These are phyloP conservation scores for Saksenaea oblongispora DNA, from an alignment of 371 early-diverging fungal species.

Conservation along the genomic window DNA sequence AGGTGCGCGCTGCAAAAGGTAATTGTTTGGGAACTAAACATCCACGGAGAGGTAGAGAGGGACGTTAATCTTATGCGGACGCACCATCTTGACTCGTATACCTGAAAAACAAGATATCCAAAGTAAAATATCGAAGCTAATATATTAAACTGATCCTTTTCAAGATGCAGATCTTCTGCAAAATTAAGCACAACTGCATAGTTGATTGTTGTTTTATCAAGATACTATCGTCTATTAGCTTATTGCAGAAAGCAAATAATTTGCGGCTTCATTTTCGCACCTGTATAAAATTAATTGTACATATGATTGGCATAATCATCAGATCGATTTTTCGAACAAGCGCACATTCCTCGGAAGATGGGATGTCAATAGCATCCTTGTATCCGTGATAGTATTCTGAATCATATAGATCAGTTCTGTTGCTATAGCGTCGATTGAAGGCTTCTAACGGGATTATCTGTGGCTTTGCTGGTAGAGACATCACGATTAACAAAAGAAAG, in stretches of 20 bases:
- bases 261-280: constrained; percentile 7
- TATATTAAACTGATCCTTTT: constrained; percentile 24
- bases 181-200: constrained; percentile 31
- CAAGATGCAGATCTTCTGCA: constrained; percentile 27
- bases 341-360: constrained; percentile 35
- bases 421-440: background rate
- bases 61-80: background rate
- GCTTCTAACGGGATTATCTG: background rate
- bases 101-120: constrained; percentile 36
- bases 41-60: too few species aligned
- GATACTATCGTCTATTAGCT: constrained; percentile 19
- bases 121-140: constrained; percentile 38
- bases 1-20: constrained; percentile 35
- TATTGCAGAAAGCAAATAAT: background rate
- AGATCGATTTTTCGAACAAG: constrained; percentile 41
- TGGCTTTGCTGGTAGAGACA: background rate
- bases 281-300: constrained; percentile 41
- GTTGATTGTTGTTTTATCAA: constrained; percentile 38
- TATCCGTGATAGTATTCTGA: constrained; percentile 5
- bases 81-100: background rate
- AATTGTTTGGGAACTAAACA: constrained; percentile 45
- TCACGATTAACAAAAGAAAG: background rate
- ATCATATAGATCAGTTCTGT: background rate
- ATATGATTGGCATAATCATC: constrained; percentile 35
- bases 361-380: constrained; percentile 10